Evolutionary conservation across 192 early-diverging fungal genomes (phyloP).

Genomic region (Phlyctochytrium arcticum): DNA sequence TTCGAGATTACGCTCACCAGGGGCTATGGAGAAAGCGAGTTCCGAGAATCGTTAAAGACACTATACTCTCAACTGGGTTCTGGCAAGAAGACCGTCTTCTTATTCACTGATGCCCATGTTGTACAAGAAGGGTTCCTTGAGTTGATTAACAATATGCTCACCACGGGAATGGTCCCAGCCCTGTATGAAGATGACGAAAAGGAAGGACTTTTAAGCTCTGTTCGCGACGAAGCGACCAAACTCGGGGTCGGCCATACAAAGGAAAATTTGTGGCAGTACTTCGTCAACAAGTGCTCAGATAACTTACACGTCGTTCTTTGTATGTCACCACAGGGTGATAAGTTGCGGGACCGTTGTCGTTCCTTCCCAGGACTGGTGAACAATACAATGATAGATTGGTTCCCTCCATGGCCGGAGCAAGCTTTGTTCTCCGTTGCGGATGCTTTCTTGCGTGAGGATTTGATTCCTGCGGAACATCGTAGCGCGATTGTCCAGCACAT

Average conservation of each 20-base stretch:
- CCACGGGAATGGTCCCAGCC: constrained; percentile 58
- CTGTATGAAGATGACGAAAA: constrained; percentile 61
- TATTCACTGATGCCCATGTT: constrained; percentile 63
- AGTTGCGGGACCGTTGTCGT: constrained; percentile 52
- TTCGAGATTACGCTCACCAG: constrained; percentile 57
- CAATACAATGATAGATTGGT: constrained; percentile 65
- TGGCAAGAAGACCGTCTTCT: constrained; percentile 53
- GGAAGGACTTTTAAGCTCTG: constrained; percentile 40
- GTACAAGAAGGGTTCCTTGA: constrained; percentile 62
- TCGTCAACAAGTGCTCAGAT: constrained; percentile 55
- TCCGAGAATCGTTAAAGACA: constrained; percentile 49
- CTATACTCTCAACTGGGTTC: constrained; percentile 46
- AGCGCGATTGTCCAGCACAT: constrained; percentile 49
- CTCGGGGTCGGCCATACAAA: constrained; percentile 47
- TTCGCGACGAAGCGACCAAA: constrained; percentile 51
- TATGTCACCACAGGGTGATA: constrained; percentile 63
- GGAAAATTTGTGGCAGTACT: constrained; percentile 59
- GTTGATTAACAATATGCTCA: constrained; percentile 63
- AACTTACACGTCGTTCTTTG: constrained; percentile 57
- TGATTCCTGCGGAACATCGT: constrained; percentile 44
- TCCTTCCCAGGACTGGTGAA: constrained; percentile 61
- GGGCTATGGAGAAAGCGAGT: constrained; percentile 57
- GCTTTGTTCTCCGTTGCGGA: constrained; percentile 56
- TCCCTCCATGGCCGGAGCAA: constrained; percentile 63
- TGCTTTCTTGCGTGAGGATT: constrained; percentile 50